Evolutionary conservation across 140 eudicot species (phyloP).

Genomic region (Stevia rebaudiana): DNA sequence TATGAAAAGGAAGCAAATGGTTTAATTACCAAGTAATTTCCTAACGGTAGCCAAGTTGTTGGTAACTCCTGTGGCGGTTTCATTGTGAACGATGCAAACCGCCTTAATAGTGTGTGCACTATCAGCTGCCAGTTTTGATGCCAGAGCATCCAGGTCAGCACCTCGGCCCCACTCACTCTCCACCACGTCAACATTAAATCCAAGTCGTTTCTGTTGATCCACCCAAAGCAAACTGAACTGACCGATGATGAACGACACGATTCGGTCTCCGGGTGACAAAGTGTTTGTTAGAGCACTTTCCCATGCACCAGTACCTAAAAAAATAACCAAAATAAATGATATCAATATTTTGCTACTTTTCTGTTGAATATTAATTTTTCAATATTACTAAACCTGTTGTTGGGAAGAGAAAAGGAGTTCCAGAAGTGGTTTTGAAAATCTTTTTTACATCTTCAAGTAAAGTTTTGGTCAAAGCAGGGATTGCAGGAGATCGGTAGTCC

Average conservation of each 20-base stretch:
- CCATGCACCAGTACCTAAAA: slow-evolving; percentile 98
- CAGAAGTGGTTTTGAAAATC: slow-evolving; percentile 90
- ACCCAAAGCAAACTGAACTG: slow-evolving; percentile 99
- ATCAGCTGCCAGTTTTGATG: slow-evolving; percentile 79
- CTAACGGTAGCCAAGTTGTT: slow-evolving; percentile 97
- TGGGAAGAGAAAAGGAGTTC: slow-evolving; percentile 89
- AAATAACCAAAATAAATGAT: too few relatives aligned
- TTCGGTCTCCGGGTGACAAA: slow-evolving; percentile 90
- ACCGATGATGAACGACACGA: slow-evolving; percentile 83
- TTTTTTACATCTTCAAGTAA: slow-evolving; percentile 90
- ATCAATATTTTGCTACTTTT: too few relatives aligned
- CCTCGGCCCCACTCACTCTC: slow-evolving; percentile 98
- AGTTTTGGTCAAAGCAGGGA: slow-evolving; percentile 75
- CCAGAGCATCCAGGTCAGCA: slow-evolving; percentile 75
- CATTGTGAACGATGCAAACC: slow-evolving; percentile 93
- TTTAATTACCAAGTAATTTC: slow-evolving; percentile 79
- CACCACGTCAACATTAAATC: slow-evolving; percentile 80
- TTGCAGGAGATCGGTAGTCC: slow-evolving; percentile 95
- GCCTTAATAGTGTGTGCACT: slow-evolving; percentile 85
- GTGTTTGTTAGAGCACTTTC: slow-evolving; percentile 98
- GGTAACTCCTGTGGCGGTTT: slow-evolving; percentile 98
- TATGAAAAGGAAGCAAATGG: background rate
- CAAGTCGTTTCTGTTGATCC: slow-evolving; percentile 90
- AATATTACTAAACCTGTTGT: slow-evolving; percentile 85
- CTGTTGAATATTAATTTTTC: too few relatives aligned